Conservation (phyloP, 2,329 filamentous ascomycete species). For the Akanthomyces lecanii region DNA sequence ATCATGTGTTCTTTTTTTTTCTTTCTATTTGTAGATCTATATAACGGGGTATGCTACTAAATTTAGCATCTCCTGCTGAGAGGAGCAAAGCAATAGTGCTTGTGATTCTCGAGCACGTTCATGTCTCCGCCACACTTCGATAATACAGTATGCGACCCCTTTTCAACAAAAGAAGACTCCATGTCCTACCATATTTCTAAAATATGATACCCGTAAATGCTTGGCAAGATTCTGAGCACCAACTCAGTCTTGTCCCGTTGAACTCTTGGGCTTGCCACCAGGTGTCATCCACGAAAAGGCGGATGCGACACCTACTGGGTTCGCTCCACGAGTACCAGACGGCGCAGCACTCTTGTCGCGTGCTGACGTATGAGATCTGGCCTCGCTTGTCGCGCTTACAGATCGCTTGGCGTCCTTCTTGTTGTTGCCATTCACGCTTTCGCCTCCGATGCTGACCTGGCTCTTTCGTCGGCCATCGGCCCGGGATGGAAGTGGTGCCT, state of each 20-base stretch:
- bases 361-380: conserved; percentile 25
- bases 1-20: background rate
- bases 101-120: background rate
- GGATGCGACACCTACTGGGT: conserved; percentile 87
- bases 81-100: background rate
- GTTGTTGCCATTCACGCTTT: conserved; percentile 28
- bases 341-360: conserved; percentile 37
- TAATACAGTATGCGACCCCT: background rate
- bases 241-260: conserved; percentile 23
- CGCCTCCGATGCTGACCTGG: conserved; percentile 36
- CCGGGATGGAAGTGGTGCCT: conserved; percentile 44
- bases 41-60: background rate
- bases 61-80: background rate
- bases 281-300: conserved; percentile 90
- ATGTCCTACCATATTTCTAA: background rate
- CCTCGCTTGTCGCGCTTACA: conserved; percentile 40
- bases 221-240: background rate
- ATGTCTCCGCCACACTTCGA: background rate
- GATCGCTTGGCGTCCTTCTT: conserved; percentile 55
- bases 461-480: conserved; percentile 53
- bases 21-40: background rate
- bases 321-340: conserved; percentile 56
- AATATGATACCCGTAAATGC: background rate
- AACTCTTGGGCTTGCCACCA: conserved; percentile 35
- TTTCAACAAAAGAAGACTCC: background rate